Evolutionary conservation across 345 rosid genomes (phyloP).

Genomic region (Ceriops zippeliana): DNA sequence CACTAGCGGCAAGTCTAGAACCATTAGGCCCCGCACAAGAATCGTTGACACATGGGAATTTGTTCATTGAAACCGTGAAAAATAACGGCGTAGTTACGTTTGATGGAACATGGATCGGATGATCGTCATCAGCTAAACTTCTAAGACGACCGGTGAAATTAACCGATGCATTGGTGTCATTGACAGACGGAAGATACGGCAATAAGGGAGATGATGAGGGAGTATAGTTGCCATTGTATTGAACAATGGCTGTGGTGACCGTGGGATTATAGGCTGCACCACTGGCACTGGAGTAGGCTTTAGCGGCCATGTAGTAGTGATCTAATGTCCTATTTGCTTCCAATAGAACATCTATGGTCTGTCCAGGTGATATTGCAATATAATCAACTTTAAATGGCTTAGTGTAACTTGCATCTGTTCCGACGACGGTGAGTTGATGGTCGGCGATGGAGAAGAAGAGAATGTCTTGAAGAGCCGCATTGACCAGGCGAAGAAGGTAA

Average conservation of each 20-base stretch:
- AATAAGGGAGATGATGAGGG: slow-evolving; percentile 23
- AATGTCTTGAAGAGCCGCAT: slow-evolving; percentile 29
- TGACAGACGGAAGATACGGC: slow-evolving; percentile 42
- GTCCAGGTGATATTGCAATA: slow-evolving; percentile 52
- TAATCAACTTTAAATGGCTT: slow-evolving; percentile 20
- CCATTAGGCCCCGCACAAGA: slow-evolving; percentile 30
- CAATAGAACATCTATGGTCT: slow-evolving; percentile 49
- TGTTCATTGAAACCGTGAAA: slow-evolving; percentile 37
- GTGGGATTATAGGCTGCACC: slow-evolving; percentile 27
- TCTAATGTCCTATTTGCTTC: slow-evolving; percentile 36
- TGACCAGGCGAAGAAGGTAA: slow-evolving; percentile 35
- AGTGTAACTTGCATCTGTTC: slow-evolving; percentile 25
- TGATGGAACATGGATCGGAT: slow-evolving; percentile 37
- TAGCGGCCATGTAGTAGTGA: slow-evolving; percentile 55
- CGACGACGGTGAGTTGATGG: slow-evolving; percentile 35
- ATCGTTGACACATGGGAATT: slow-evolving; percentile 24
- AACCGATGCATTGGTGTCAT: slow-evolving; percentile 32
- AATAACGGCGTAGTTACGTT: slow-evolving; percentile 29
- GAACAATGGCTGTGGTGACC: slow-evolving; percentile 38
- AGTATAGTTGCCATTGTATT: slow-evolving; percentile 27
- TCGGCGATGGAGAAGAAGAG: slow-evolving; percentile 33
- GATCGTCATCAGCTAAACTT: slow-evolving; percentile 18
- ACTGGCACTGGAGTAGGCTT: slow-evolving; percentile 27
- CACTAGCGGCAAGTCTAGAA: slow-evolving; percentile 31
- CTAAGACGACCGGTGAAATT: slow-evolving; percentile 24